Percentiles rank a stretch among this genome's conserved stretches.
Evolutionary conservation across 257 asterid species (phyloP).

Genomic region (Solanum chmielewskii): DNA sequence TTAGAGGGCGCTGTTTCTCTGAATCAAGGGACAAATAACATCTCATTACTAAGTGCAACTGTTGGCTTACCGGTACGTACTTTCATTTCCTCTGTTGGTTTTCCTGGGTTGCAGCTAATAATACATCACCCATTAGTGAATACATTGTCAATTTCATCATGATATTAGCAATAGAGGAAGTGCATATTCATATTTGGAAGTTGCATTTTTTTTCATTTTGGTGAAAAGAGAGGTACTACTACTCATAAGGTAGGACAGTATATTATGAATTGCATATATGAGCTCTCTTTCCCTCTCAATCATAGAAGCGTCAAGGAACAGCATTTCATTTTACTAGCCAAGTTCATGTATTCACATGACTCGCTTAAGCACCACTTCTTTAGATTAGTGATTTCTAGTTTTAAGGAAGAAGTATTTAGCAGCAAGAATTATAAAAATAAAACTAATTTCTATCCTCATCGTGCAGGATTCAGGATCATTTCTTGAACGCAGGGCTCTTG

Average conservation of each 20-base stretch:
- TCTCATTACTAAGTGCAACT: conserved; percentile 65
- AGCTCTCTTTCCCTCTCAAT: not conserved
- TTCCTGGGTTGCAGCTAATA: not conserved
- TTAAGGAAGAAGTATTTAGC: not conserved
- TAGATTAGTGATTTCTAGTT: not conserved
- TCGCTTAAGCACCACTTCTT: not conserved
- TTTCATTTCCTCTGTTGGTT: not conserved
- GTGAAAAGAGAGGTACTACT: not conserved
- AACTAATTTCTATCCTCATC: not conserved
- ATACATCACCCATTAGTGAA: not conserved
- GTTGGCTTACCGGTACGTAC: conserved; percentile 69
- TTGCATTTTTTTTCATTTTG: not conserved
- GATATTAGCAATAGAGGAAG: not conserved
- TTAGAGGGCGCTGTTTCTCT: conserved; percentile 19
- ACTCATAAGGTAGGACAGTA: not conserved
- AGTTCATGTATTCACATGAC: not conserved
- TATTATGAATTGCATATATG: not conserved
- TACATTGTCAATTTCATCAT: not conserved
- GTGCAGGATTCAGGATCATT: conserved; percentile 71
- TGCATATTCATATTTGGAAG: not conserved
- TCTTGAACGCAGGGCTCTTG: conserved; percentile 55
- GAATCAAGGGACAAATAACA: conserved; percentile 37
- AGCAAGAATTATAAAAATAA: not conserved
- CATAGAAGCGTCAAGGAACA: not conserved
- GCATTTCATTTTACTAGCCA: not conserved